Evolutionary conservation across 140 eudicot species (phyloP).

Genomic region (Ambrosia hybrid): DNA sequence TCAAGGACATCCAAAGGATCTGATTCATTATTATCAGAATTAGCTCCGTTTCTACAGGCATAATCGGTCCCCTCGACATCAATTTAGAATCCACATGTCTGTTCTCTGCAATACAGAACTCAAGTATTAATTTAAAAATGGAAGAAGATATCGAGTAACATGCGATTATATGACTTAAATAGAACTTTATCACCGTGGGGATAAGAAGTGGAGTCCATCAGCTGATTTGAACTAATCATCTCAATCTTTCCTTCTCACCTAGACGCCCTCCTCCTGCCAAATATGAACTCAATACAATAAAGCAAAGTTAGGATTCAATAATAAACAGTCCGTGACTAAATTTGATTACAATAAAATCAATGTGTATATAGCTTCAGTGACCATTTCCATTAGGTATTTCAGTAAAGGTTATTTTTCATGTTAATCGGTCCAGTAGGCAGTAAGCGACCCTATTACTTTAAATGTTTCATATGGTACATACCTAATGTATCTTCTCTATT

Average conservation of each 20-base stretch:
- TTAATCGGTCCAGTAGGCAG: neutral
- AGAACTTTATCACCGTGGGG: slow-evolving; percentile 21
- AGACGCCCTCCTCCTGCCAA: slow-evolving; percentile 16
- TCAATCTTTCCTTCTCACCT: slow-evolving; percentile 20
- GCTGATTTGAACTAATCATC: slow-evolving; percentile 22
- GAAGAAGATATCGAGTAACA: neutral
- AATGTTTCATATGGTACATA: slow-evolving; percentile 17
- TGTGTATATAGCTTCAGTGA: too few relatives aligned
- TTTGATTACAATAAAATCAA: neutral
- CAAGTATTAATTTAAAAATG: neutral
- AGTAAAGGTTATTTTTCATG: too few relatives aligned
- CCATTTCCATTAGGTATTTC: too few relatives aligned
- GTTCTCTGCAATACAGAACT: slow-evolving; percentile 24
- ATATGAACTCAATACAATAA: slow-evolving; percentile 8
- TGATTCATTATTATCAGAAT: slow-evolving; percentile 20
- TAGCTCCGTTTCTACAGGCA: slow-evolving; percentile 16
- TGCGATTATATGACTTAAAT: slow-evolving; percentile 7
- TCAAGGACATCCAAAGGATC: slow-evolving; percentile 61
- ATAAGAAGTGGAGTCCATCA: slow-evolving; percentile 6
- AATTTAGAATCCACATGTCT: slow-evolving; percentile 14
- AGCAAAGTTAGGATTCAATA: slow-evolving; percentile 14
- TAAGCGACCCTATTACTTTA: neutral
- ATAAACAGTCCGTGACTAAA: too few relatives aligned
- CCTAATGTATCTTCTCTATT: slow-evolving; percentile 33
- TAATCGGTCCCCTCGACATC: slow-evolving; percentile 20